Base-by-base conservation (phyloP, 2,329 filamentous ascomycete species). In the Fusarium metavorans region DNA sequence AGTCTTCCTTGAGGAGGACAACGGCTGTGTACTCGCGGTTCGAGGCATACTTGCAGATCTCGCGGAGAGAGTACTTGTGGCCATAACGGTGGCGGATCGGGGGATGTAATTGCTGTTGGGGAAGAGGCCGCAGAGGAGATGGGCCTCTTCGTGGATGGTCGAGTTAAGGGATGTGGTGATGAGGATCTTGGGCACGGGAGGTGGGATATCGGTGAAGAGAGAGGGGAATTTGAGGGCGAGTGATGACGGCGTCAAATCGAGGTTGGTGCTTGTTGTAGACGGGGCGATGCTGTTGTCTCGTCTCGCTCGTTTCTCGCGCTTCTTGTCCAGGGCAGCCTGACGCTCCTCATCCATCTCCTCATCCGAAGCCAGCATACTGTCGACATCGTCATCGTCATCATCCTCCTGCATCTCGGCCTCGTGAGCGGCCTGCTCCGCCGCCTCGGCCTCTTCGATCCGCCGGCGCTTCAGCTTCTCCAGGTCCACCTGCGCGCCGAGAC, bases 121-220 rank as follows among this genome's bases (percentile, higher is more conserved):
- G 85, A 98, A 97, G 70, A 98, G 86, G 11, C 90, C 89, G 70
- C 92, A 94, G 70, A 98, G 89, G 45, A 95, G 88, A 68, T 93
- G 84, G 58, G 95, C 95, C 86, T 97, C 91, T 71, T 92, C 84
- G 86, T 99, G 96, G 14, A 98, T 90, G 2, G 93, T 96, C 14
- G 94, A 95, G 85, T 98, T 95, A 79, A 98, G 88, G 14, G 92
- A 94, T 9, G 97, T 98, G 1, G 97, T 99, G 80, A 99, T 90
- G 43, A 99, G 91, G 73, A 98, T 92, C 84, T 98, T 97, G 61
- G 97, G 95, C 68, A 84, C 84, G 66, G 86, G 88, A 57, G 87
- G 90, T 37, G 87, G 90, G 76, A 88, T 82, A 59, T 91, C 89
- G 70, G 85, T 86, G 79, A 92, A 92, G 39, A 92, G 87, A 2